These are phyloP conservation scores for Marchantia polymorpha DNA, from an alignment of 225 moss, liverwort and hornwort genomes.

Conservation along the genomic window DNA sequence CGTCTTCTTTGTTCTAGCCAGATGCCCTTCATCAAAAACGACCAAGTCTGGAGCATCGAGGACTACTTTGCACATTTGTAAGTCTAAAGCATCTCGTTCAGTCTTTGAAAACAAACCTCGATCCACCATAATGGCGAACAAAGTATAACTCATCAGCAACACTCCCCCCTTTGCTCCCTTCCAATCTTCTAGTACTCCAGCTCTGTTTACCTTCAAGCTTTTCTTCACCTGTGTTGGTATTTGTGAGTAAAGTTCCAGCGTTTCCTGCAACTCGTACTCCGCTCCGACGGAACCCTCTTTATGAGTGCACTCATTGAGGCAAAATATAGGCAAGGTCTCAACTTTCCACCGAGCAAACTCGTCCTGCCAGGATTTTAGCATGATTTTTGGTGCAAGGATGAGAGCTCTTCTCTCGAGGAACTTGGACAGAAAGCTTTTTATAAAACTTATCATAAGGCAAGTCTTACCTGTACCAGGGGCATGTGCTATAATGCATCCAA, in stretches of 20 bases:
- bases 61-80: slow-evolving; percentile 30
- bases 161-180: slow-evolving; percentile 63
- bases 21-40: slow-evolving; percentile 85
- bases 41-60: slow-evolving; percentile 54
- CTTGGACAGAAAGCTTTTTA: slow-evolving; percentile 60
- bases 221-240: not conserved
- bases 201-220: slow-evolving; percentile 20
- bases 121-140: slow-evolving; percentile 46
- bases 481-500: slow-evolving; percentile 70
- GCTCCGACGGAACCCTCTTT: not conserved
- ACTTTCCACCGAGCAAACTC: slow-evolving; percentile 76
- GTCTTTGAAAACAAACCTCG: slow-evolving; percentile 31
- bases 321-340: slow-evolving; percentile 45
- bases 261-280: slow-evolving; percentile 7
- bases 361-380: slow-evolving; percentile 60
- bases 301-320: slow-evolving; percentile 43
- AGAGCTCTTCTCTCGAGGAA: slow-evolving; percentile 47
- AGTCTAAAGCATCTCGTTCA: slow-evolving; percentile 11
- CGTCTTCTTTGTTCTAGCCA: slow-evolving; percentile 59
- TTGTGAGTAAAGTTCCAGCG: slow-evolving; percentile 5
- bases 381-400: slow-evolving; percentile 71
- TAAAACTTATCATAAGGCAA: slow-evolving; percentile 55
- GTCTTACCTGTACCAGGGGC: slow-evolving; percentile 79
- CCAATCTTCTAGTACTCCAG: slow-evolving; percentile 42
- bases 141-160: slow-evolving; percentile 62